Evolutionary conservation across 83 land plant genomes (phyloP).

Genomic region (Diphasiastrum complanatum): DNA sequence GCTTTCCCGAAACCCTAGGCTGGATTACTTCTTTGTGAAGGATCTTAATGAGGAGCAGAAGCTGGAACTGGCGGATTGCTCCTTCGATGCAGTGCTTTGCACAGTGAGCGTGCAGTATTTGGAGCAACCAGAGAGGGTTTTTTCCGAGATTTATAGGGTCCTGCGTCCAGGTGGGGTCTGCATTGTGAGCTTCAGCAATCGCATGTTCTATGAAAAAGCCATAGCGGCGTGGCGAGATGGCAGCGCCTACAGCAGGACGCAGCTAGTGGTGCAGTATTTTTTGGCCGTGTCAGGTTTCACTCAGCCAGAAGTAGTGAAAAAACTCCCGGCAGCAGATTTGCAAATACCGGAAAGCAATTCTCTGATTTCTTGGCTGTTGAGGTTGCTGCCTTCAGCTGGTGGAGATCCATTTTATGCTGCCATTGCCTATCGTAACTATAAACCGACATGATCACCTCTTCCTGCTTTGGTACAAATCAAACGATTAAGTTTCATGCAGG

Average conservation of each 20-base stretch:
- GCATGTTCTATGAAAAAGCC: constrained; percentile 83
- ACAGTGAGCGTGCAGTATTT: constrained; percentile 82
- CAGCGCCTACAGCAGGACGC: constrained; percentile 57
- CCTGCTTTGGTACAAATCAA: too few relatives aligned
- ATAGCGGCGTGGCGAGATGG: constrained; percentile 78
- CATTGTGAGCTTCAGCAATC: constrained; percentile 85
- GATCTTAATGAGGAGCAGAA: constrained; percentile 64
- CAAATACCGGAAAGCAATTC: too few relatives aligned
- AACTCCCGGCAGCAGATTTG: constrained; percentile 19
- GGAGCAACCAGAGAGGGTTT: constrained; percentile 77
- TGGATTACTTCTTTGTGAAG: constrained; percentile 70
- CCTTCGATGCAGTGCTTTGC: constrained; percentile 74
- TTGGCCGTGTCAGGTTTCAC: constrained; percentile 66
- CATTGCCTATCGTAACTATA: too few relatives aligned
- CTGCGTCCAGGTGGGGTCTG: constrained; percentile 76
- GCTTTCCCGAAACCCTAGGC: constrained; percentile 57
- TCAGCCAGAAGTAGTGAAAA: constrained; percentile 49
- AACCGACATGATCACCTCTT: too few relatives aligned
- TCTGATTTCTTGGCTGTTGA: too few relatives aligned
- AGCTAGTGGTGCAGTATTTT: constrained; percentile 73
- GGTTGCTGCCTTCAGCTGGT: too few relatives aligned
- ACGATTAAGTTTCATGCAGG: too few relatives aligned
- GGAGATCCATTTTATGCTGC: too few relatives aligned
- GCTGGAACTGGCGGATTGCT: constrained; percentile 39
- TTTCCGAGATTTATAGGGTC: constrained; percentile 69